Percentiles rank a stretch among this genome's conserved stretches.
These are phyloP conservation scores for Plectosphaerella cucumerina DNA, from an alignment of 2,329 filamentous ascomycete species.

Conservation along the genomic window DNA sequence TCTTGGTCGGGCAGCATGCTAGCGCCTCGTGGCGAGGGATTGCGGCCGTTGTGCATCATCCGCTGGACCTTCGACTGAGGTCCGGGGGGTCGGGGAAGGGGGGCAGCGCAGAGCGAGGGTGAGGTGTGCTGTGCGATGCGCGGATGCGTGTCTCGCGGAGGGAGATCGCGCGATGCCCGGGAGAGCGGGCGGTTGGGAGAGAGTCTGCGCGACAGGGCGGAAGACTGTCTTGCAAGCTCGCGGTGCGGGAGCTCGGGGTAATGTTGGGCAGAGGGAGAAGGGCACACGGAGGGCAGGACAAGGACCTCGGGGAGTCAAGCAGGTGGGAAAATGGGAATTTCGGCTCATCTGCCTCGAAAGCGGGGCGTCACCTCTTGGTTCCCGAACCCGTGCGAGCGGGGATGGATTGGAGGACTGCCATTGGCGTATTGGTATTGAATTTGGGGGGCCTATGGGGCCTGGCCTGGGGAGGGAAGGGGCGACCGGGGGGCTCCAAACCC, in stretches of 20 bases:
- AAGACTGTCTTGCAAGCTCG: background rate
- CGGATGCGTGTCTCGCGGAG: background rate
- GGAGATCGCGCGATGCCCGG: constrained; percentile 11
- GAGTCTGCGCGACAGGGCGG: background rate
- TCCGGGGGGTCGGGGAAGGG: background rate
- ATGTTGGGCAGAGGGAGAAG: constrained; percentile 37
- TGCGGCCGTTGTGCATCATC: constrained; percentile 16
- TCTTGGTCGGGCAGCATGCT: constrained; percentile 27
- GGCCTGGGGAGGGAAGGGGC: too few species aligned
- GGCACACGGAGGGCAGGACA: constrained; percentile 2
- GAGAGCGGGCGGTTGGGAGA: constrained; percentile 10
- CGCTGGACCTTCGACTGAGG: background rate
- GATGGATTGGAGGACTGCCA: too few species aligned
- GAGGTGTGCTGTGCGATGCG: background rate
- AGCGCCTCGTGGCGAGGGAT: constrained; percentile 10
- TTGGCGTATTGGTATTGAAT: too few species aligned
- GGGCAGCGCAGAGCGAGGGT: background rate
- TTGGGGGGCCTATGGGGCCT: too few species aligned
- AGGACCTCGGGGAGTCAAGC: too few species aligned
- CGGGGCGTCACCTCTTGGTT: background rate
- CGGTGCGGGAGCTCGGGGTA: constrained; percentile 32
- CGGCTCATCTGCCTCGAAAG: constrained; percentile 8
- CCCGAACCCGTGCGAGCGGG: too few species aligned
- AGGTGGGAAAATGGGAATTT: constrained; percentile 9
- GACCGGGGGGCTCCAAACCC: too few species aligned